Evolutionary conservation across 306 rosid species (phyloP).

Genomic region (Inga leiocalycina): DNA sequence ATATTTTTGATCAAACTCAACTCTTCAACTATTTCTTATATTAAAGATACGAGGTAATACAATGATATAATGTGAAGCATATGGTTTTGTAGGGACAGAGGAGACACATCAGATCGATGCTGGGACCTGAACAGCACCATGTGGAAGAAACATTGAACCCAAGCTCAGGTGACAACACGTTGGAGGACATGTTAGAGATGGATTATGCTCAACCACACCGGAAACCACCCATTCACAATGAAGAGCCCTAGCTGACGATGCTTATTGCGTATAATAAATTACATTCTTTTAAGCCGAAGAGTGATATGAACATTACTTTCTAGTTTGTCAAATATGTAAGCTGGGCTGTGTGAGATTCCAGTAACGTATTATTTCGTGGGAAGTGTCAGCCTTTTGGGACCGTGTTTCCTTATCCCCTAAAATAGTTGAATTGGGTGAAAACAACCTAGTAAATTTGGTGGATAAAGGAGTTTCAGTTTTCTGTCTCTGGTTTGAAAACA

Average conservation of each 20-base stretch:
- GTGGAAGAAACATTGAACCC: conserved; percentile 44
- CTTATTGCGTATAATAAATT: not conserved
- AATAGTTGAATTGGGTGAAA: conserved; percentile 17
- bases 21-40: too few species aligned
- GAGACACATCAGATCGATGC: conserved; percentile 45
- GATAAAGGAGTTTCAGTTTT: not conserved
- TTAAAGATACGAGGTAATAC: not conserved
- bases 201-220: conserved; percentile 74
- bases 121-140: conserved; percentile 42
- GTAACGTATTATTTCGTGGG: not conserved
- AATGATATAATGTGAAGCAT: conserved; percentile 36
- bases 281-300: not conserved
- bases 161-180: conserved; percentile 41
- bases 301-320: not conserved
- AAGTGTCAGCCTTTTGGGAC: conserved; percentile 9
- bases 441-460: not conserved
- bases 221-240: conserved; percentile 92
- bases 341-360: not conserved
- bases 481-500: not conserved
- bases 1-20: too few species aligned
- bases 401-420: conserved; percentile 2
- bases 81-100: conserved; percentile 38
- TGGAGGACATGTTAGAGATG: conserved; percentile 66
- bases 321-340: conserved; percentile 15
- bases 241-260: conserved; percentile 43